Percentiles rank a stretch among this genome's conserved stretches.
These are phyloP conservation scores for Calvatia gigantea DNA, from an alignment of 768 basidiomycete genomes.

Conservation along the genomic window DNA sequence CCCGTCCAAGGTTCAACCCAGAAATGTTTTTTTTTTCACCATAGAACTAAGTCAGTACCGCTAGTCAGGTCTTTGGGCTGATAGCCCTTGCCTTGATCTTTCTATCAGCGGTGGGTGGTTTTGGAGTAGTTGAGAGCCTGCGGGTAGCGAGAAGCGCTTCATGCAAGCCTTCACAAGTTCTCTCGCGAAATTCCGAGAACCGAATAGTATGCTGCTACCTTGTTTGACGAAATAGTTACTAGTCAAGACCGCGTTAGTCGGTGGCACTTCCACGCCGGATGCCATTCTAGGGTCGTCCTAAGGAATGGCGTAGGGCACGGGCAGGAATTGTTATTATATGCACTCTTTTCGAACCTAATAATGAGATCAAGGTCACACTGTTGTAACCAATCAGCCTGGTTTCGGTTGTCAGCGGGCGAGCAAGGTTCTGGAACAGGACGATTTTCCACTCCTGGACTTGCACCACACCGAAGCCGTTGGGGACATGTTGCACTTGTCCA, in stretches of 20 bases:
- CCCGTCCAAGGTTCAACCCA: background rate
- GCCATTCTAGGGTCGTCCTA: slow-evolving; percentile 6
- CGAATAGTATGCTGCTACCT: background rate
- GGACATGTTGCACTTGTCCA: background rate
- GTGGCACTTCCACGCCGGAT: background rate
- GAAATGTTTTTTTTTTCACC: background rate
- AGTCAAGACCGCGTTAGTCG: background rate
- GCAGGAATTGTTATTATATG: background rate
- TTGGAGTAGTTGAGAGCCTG: slow-evolving; percentile 5
- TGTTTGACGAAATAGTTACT: background rate
- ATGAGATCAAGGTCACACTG: background rate
- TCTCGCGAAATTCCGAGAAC: slow-evolving; percentile 3
- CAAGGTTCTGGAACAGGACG: background rate
- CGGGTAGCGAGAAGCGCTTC: slow-evolving; percentile 6
- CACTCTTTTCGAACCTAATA: background rate
- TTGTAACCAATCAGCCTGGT: slow-evolving; percentile 9
- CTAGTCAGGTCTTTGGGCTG: background rate
- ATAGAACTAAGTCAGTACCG: background rate
- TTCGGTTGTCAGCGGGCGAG: slow-evolving; percentile 4
- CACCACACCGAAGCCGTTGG: background rate
- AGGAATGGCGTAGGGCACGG: background rate
- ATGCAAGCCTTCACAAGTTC: background rate
- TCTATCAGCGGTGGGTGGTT: slow-evolving; percentile 1
- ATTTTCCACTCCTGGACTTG: slow-evolving; percentile 1
- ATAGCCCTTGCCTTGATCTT: background rate